Evolutionary conservation across 176 grass and related monocot genomes (phyloP).

Genomic region (Cocos nucifera): DNA sequence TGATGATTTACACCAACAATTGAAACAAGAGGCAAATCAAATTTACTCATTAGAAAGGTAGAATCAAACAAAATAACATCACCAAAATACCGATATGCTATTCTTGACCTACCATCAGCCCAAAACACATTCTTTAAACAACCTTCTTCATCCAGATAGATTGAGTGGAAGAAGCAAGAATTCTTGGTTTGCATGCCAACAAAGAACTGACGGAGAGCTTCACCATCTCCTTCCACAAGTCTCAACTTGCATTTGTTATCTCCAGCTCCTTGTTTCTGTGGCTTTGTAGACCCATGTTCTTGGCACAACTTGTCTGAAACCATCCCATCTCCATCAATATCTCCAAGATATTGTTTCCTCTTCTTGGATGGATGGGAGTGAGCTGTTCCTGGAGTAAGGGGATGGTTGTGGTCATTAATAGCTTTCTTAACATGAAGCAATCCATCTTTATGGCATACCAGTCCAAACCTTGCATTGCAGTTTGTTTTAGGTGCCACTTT

Average conservation of each 20-base stretch:
- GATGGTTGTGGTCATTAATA: conserved; percentile 8
- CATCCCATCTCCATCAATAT: neutral
- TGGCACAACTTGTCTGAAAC: neutral
- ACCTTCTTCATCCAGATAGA: conserved; percentile 5
- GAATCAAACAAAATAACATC: conserved; percentile 9
- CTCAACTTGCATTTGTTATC: conserved; percentile 5
- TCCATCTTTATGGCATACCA: conserved; percentile 3
- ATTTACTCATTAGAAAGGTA: conserved; percentile 1
- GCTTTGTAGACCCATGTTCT: neutral
- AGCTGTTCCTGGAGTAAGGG: conserved; percentile 4
- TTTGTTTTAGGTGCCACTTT: conserved; percentile 4
- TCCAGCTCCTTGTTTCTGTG: neutral
- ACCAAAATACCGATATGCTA: neutral
- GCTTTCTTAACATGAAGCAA: conserved; percentile 3
- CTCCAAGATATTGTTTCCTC: conserved; percentile 8
- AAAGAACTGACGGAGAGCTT: neutral
- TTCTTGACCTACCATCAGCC: conserved; percentile 5
- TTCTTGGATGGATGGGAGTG: neutral
- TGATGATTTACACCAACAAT: conserved; percentile 11
- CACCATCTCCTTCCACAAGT: neutral
- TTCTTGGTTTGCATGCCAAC: conserved; percentile 7
- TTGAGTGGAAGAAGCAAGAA: neutral
- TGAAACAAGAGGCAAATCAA: conserved; percentile 1
- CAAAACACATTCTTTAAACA: conserved; percentile 7
- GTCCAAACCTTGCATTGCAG: conserved; percentile 2